Conservation (phyloP, 495 filamentous ascomycete species). For the Xylaria acuta region DNA sequence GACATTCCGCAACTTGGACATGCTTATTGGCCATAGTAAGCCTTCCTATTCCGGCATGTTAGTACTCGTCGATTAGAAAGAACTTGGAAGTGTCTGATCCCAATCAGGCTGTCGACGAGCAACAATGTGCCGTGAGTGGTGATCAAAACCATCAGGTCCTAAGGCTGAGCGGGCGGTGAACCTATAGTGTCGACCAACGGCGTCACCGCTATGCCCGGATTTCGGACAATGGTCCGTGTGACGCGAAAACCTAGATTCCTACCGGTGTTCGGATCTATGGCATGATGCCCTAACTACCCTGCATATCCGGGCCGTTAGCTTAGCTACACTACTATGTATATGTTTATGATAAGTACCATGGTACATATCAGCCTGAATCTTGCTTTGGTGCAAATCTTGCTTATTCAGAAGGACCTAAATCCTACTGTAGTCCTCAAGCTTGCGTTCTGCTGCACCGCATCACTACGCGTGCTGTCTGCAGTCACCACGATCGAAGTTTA, state of each 20-base stretch:
- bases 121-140: not conserved
- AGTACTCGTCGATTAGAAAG: not conserved
- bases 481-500: not conserved
- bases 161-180: not conserved
- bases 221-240: not conserved
- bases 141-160: not conserved
- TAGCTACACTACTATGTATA: no score
- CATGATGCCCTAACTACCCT: not conserved
- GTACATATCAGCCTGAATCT: conserved; percentile 7
- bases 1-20: not conserved
- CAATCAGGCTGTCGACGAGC: conserved; percentile 12
- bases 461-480: not conserved
- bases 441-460: not conserved
- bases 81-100: conserved; percentile 29
- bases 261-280: not conserved
- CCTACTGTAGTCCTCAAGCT: not conserved
- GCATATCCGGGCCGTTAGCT: not conserved
- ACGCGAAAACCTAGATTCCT: not conserved
- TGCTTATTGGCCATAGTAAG: not conserved
- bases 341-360: not conserved
- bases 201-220: not conserved
- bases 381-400: not conserved
- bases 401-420: not conserved
- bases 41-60: not conserved
- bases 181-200: not conserved